Base-by-base conservation (phyloP, 169 alveolate species). In the Theileria sp. region DNA sequence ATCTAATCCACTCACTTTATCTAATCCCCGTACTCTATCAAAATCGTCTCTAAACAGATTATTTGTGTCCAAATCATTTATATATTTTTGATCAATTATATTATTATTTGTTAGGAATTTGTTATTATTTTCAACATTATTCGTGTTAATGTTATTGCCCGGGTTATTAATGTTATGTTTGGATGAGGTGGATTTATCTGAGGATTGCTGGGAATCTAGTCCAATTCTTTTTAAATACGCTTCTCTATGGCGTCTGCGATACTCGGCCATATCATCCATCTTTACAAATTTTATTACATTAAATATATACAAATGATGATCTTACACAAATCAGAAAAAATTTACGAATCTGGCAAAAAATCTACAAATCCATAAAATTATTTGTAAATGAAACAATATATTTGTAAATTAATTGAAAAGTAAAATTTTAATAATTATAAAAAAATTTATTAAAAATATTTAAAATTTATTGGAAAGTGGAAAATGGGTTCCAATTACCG, bases 201-300 rank as follows among this genome's bases (percentile, higher is more conserved):
- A 44, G 17, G 54, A 44, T 44, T 44, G 54, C 17, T 44, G 54
- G 17, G 54, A 10, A 44, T 44, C 54, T 64, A 17, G 15, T 13
- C 54, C 77, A 51, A 44, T 68, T 28, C 88, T 61, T 71, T 36
- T 66, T 17, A 66, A 87, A 61, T 85, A 85, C 44, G 91, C 91
- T 79, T 77, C 79, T n/a, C 80, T 77, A 74, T 85, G 91, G 44
- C 86, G 26, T 65, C 73, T 66, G 58, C 87, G 79, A 54, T 85
- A 85, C 83, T 70, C 79, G 9, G 19, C 38, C 36, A 85, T 79
- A 8, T 85, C 91, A 67, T 79, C 76, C 84, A 61, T 67, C 50
- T 34, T 77, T n/a, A 0, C 61, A 7, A 26, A 19, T 36, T 51
- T 49, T 49, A 54, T 54, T 54, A 54, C 6, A 3, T 54, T 54